phyloP scores from a whole-genome alignment of 768 basidiomycete genomes.

The Macrocybe gigantea region DNA sequence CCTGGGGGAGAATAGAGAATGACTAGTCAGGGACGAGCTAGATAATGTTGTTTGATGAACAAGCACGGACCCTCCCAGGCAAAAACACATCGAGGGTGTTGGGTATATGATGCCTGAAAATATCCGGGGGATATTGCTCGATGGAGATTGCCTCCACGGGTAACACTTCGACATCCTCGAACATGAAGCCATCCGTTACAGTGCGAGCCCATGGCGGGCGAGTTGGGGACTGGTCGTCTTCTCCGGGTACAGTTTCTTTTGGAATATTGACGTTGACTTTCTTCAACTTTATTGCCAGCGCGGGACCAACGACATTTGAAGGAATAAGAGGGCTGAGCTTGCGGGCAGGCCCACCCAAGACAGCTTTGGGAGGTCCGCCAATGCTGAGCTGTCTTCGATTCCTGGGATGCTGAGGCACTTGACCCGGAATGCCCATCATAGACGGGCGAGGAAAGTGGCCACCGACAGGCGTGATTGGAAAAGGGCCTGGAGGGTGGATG shows the following conservation, averaged over 20 bases:
- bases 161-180: conserved; percentile 15
- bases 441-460: conserved; percentile 50
- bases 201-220: conserved; percentile 57
- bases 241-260: conserved; percentile 49
- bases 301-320: conserved; percentile 19
- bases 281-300: conserved; percentile 47
- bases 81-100: conserved; percentile 73
- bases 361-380: conserved; percentile 86
- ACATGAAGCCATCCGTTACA: conserved; percentile 30
- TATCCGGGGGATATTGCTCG: conserved; percentile 62
- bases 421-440: conserved; percentile 34
- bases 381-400: conserved; percentile 69
- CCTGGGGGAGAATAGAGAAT: conserved; percentile 29
- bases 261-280: conserved; percentile 70
- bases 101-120: conserved; percentile 52
- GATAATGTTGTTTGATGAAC: conserved; percentile 1
- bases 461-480: conserved; percentile 59
- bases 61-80: conserved; percentile 62
- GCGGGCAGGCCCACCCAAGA: conserved; percentile 72
- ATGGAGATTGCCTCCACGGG: conserved; percentile 34
- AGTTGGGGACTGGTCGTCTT: conserved; percentile 33
- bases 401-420: conserved; percentile 35
- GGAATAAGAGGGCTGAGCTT: conserved; percentile 64
- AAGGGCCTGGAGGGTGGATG: conserved; percentile 47
- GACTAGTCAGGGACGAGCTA: conserved; percentile 7